Evolutionary conservation across 305 asterid genomes (phyloP).

Genomic region (Fraxinus ornus): DNA sequence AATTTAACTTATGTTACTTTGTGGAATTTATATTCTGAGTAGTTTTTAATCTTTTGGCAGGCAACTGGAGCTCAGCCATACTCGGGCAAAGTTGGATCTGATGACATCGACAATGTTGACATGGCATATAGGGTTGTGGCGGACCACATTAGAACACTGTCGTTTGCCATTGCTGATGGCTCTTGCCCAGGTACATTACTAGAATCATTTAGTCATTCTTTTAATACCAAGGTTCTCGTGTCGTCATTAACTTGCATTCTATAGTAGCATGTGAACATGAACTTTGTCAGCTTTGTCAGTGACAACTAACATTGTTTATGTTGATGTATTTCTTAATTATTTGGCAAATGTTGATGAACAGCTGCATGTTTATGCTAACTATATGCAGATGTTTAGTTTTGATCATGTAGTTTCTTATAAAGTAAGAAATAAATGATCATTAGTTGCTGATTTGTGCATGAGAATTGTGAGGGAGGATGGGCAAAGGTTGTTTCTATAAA

Average conservation of each 20-base stretch:
- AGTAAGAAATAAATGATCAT: background rate
- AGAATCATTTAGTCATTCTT: slow-evolving; percentile 12
- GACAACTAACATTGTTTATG: background rate
- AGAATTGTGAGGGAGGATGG: background rate
- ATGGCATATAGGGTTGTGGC: slow-evolving; percentile 99
- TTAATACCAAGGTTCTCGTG: slow-evolving; percentile 16
- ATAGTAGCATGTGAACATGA: slow-evolving; percentile 10
- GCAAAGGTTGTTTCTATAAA: background rate
- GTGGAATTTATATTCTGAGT: slow-evolving; percentile 20
- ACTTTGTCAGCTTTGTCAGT: background rate
- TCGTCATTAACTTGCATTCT: background rate
- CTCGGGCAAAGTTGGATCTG: slow-evolving; percentile 82
- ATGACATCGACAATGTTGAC: slow-evolving; percentile 76
- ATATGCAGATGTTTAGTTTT: background rate
- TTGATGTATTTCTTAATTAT: background rate
- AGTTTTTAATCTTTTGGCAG: slow-evolving; percentile 35
- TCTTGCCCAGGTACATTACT: slow-evolving; percentile 77
- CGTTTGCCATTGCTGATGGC: slow-evolving; percentile 99
- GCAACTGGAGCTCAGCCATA: slow-evolving; percentile 76
- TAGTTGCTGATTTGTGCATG: background rate
- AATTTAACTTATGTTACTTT: background rate
- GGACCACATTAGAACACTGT: slow-evolving; percentile 92
- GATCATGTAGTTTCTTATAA: background rate
- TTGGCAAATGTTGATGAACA: background rate
- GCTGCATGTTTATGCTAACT: background rate